Percentiles rank a stretch among this genome's conserved stretches.
Conservation (phyloP, 2,329 filamentous ascomycete species). For the Berkeleyomyces basicola region DNA sequence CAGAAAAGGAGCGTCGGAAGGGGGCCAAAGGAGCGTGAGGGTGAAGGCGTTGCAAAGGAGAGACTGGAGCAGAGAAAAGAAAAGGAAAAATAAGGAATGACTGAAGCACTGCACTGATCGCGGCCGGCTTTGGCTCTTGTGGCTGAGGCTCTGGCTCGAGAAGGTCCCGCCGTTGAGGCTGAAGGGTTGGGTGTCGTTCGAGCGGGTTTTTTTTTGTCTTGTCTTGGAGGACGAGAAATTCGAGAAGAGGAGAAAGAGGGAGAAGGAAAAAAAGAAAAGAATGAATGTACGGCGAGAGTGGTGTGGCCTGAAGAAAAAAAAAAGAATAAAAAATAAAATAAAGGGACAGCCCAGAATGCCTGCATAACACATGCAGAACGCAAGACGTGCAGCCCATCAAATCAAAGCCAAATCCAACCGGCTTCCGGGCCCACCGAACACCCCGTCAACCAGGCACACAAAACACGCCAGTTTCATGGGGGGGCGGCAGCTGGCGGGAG, state of each 20-base stretch:
- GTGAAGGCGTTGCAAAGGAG: neutral
- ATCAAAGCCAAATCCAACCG: neutral
- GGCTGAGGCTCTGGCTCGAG: neutral
- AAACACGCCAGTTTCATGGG: neutral
- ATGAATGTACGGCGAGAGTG: too few species aligned
- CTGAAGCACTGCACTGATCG: neutral
- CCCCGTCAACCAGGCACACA: neutral
- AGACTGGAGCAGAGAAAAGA: neutral
- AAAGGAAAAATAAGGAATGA: neutral
- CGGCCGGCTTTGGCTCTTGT: too few species aligned
- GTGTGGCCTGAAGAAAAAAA: neutral
- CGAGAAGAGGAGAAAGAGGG: too few species aligned
- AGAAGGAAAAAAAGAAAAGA: too few species aligned
- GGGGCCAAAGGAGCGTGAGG: too few species aligned
- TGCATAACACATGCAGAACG: neutral
- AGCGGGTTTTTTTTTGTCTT: neutral
- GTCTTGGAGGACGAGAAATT: too few species aligned
- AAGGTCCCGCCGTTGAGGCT: neutral
- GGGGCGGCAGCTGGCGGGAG: neutral
- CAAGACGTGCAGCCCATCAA: neutral
- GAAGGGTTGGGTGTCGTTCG: neutral
- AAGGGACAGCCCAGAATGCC: neutral
- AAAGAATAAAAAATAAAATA: neutral
- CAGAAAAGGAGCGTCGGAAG: neutral
- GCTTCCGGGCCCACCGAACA: slow-evolving; percentile 4